A percentile compares a stretch with the other conserved stretches of the same genome.
Evolutionary conservation across 2,329 filamentous ascomycete genomes (phyloP).

Genomic region (Tothia fuscella): DNA sequence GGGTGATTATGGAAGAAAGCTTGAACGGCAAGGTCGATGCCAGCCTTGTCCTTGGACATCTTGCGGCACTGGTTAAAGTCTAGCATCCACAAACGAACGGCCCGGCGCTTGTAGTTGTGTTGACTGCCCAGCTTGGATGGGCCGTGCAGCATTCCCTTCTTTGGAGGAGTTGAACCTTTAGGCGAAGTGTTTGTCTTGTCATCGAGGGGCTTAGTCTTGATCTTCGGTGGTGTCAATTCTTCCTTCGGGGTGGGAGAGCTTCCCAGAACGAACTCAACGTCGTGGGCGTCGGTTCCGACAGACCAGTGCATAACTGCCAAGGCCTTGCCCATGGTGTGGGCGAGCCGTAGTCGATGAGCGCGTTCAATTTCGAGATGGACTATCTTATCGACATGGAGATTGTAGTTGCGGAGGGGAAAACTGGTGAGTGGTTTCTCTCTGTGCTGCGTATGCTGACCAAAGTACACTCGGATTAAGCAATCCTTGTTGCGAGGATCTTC

Average conservation of each 20-base stretch:
- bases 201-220: not conserved
- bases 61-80: constrained; percentile 1
- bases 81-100: not conserved
- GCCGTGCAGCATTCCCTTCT: no score
- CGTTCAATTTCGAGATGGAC: no score
- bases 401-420: not conserved
- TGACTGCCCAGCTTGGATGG: no score
- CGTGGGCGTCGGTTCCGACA: constrained; percentile 37
- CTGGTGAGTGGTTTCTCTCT: not conserved
- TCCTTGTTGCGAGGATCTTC: not conserved
- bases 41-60: not conserved
- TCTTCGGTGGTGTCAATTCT: no score
- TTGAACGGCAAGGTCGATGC: not conserved
- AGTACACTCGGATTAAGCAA: not conserved
- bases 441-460: not conserved
- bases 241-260: constrained; percentile 11
- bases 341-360: no score
- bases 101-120: not conserved
- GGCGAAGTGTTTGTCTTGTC: not conserved
- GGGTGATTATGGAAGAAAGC: not conserved
- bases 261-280: constrained; percentile 45
- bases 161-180: not conserved
- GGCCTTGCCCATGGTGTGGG: constrained; percentile 35
- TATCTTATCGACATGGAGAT: not conserved
- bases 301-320: constrained; percentile 41